Base-by-base conservation (phyloP, 805 yeast species). In the Alloascoidea hylecoeti region DNA sequence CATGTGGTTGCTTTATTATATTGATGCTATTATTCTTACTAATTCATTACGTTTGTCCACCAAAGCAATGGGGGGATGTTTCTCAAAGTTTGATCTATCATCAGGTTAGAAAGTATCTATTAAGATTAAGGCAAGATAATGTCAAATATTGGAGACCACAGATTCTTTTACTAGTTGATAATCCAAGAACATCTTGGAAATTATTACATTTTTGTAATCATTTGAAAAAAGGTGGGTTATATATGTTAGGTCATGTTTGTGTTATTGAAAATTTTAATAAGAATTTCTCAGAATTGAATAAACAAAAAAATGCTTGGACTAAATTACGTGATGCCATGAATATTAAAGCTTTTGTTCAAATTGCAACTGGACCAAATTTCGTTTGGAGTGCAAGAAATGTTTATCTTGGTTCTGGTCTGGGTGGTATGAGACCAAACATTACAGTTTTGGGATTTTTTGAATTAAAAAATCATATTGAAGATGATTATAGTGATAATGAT, bases 111-210 rank as follows among this genome's bases (percentile, higher is more conserved):
- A 92, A 92, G 53, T 92, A 92, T 51, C 61, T 85, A 34, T 60
- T 92, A 42, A 65, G 94, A 39, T 64, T 89, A 34, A 72, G 85
- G 42, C 85, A 85, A 49, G 95, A 92, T 50, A 94, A 89, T 53
- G 96, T 92, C 38, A 92, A 92, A 58, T 92, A 88, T 54, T 92
- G 99, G 98, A 68, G 99, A 48, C 99, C 99, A 0, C 99, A 92
- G 55, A 78, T 92, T 32, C 61, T 92, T 42, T 58, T 92, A 18
- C 60, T 92, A 23, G 89, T 88, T 33, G 97, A 92, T 50, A 82
- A 85, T 48, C 97, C 99, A 1, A 63, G 95, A 44, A 77, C 94
- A 0, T 71, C 88, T 18, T 89, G 96, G 96, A 83, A 80, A 47
- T 61, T 92, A 44, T 88, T 92, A 42, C 77, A 80, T 12, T 92